Evolutionary conservation across 73 alveolate species (phyloP), one percentile per base, ranked within the genome.

Genomic region (Paramecium tetraurelia): DNA sequence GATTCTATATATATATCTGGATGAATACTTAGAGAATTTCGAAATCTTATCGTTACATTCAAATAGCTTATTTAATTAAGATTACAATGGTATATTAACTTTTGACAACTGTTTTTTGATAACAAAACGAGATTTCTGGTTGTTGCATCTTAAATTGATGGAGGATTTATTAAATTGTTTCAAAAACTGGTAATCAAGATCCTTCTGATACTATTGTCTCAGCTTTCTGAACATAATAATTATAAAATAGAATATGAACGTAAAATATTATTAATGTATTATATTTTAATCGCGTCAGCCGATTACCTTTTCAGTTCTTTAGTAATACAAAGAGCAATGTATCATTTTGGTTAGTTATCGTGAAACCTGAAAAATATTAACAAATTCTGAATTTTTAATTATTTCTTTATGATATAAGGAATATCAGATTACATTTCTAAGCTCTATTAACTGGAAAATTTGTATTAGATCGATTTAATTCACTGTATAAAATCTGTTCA

Each of bases 191-290:
- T 63, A 31, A 27, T 63, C 84, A 24, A 63, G 84, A 27, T 63
- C 84, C 6, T 27, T 63, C 31, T 63, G 27, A 6, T 63, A 63
- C 46, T 63, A 33, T 63, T 63, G 31, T 63, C 84, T 27, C 3
- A 63, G 84, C 27, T 63, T 63, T 63, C 46, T 63, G 84, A 63
- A 63, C 84, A 63, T 63, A 63, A 12, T 63, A 63, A 63, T 12
- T 63, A 63, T 63, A 63, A 53, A 53, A 63, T 27, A 63, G 27
- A 46, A 63, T 63, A 31, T 11, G 10, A 63, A 63, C 6, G 84
- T 63, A 63, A 63, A 1, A 22, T 63, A 63, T 63, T 63, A 63
- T 63, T 63, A 27, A 72, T 38, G 36, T 35, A 72, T 21, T 72
- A 72, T 35, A 33, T 72, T 72, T 72, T 72, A 38, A 72, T 58